Conservation (phyloP, 768 basidiomycete species). For the Calvatia gigantea region DNA sequence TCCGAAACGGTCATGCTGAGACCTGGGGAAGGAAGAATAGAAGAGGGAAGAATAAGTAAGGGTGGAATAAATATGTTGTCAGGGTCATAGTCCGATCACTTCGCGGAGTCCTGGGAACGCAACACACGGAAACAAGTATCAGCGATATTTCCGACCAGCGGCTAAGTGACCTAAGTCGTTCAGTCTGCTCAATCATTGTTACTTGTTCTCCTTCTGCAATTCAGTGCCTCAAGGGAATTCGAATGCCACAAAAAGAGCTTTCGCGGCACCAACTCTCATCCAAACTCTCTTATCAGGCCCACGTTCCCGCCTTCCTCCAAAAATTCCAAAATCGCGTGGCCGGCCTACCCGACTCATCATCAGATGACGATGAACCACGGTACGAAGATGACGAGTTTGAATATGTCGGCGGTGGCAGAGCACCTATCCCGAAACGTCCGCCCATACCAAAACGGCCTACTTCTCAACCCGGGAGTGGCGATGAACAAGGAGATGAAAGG, state of each 20-base stretch:
- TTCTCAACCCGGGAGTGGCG: constrained; percentile 65
- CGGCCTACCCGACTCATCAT: constrained; percentile 47
- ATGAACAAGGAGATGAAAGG: constrained; percentile 39
- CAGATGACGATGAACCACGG: constrained; percentile 38
- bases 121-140: too few relatives aligned
- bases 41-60: background rate
- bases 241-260: constrained; percentile 61
- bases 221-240: too few relatives aligned
- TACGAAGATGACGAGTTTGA: constrained; percentile 48
- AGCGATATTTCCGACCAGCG: too few relatives aligned
- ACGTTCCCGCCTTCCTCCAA: constrained; percentile 61
- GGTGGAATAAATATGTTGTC: background rate
- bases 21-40: background rate
- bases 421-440: constrained; percentile 73
- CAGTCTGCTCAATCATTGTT: too few relatives aligned
- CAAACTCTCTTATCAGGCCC: constrained; percentile 57
- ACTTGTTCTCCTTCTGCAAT: too few relatives aligned
- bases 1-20: background rate
- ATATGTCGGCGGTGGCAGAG: constrained; percentile 63
- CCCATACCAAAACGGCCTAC: constrained; percentile 66
- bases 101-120: too few relatives aligned
- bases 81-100: background rate
- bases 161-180: too few relatives aligned
- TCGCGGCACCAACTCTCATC: constrained; percentile 72
- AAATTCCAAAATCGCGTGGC: constrained; percentile 62